These are phyloP conservation scores for Haemoproteus tartakovskyi DNA, from an alignment of 169 alveolate genomes.

Conservation along the genomic window DNA sequence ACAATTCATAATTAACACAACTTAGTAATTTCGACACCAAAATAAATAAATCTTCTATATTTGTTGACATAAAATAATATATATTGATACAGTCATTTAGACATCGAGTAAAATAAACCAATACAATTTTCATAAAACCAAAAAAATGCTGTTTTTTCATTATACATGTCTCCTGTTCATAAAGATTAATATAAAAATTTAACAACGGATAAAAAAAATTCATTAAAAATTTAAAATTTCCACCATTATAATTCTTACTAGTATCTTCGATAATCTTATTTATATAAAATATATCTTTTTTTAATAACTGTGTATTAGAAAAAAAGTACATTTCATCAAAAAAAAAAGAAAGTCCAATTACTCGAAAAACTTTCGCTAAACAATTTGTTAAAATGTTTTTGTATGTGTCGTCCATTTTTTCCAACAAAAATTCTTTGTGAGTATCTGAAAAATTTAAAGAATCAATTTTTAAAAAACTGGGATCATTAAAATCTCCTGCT, in stretches of 20 bases:
- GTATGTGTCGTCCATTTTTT: conserved; percentile 4
- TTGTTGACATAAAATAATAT: conserved; percentile 40
- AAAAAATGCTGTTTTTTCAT: conserved; percentile 16
- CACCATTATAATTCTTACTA: conserved; percentile 30
- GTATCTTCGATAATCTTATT: conserved; percentile 37
- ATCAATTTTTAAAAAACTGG: conserved; percentile 6
- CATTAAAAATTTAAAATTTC: conserved; percentile 48
- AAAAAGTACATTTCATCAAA: conserved; percentile 55
- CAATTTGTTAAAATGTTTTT: conserved; percentile 18
- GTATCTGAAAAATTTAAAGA: conserved; percentile 32
- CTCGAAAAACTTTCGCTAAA: conserved; percentile 10
- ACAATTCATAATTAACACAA: conserved; percentile 19
- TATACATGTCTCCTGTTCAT: conserved; percentile 26
- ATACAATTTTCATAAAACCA: conserved; percentile 33
- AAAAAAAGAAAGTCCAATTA: conserved; percentile 25
- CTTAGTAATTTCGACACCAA: conserved; percentile 27
- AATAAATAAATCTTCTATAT: conserved; percentile 50
- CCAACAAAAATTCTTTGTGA: conserved; percentile 12
- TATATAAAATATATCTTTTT: conserved; percentile 38
- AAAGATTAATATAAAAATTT: conserved; percentile 43
- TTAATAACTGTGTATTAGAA: conserved; percentile 14
- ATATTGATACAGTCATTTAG: conserved; percentile 63
- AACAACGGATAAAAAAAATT: conserved; percentile 64
- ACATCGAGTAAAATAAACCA: conserved; percentile 16
- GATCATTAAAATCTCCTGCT: too few relatives aligned